phyloP scores from a whole-genome alignment of 163 green algal species.

The Scenedesmus sp. region DNA sequence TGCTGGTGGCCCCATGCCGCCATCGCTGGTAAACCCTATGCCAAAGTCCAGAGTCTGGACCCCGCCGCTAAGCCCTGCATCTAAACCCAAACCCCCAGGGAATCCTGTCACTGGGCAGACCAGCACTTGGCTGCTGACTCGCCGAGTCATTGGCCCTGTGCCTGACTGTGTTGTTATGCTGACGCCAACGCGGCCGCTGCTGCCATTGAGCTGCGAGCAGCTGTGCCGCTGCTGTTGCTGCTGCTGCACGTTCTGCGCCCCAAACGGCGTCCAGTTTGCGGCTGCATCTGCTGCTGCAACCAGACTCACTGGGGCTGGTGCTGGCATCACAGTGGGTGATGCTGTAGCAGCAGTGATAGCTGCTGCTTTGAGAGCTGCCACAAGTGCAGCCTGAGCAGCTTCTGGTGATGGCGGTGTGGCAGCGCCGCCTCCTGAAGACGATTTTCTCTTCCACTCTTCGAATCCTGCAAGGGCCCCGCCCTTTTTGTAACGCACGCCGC shows the following conservation, averaged over 20 bases:
- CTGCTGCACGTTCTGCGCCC: not conserved
- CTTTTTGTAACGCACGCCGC: slow-evolving; percentile 89
- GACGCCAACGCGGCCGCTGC: slow-evolving; percentile 1
- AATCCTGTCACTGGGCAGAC: not conserved
- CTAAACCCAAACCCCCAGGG: not conserved
- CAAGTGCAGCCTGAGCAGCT: not conserved
- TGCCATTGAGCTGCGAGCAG: not conserved
- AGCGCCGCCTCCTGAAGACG: not conserved
- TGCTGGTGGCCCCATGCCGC: not conserved
- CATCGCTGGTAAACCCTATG: not conserved
- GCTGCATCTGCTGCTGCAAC: slow-evolving; percentile 22
- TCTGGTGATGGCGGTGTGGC: not conserved
- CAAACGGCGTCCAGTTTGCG: not conserved
- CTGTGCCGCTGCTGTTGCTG: slow-evolving; percentile 2
- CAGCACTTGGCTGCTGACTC: slow-evolving; percentile 4
- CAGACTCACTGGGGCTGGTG: not conserved
- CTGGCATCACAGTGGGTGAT: not conserved
- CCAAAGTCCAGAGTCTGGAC: not conserved
- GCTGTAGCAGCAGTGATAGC: not conserved
- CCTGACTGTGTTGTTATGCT: slow-evolving; percentile 17
- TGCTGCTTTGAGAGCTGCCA: not conserved
- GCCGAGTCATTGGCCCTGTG: not conserved
- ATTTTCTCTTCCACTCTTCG: not conserved
- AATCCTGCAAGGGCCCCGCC: slow-evolving; percentile 57
- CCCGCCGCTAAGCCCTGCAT: not conserved